Evolutionary conservation across 176 grass and related monocot genomes (phyloP).

Genomic region (Carex parvula): DNA sequence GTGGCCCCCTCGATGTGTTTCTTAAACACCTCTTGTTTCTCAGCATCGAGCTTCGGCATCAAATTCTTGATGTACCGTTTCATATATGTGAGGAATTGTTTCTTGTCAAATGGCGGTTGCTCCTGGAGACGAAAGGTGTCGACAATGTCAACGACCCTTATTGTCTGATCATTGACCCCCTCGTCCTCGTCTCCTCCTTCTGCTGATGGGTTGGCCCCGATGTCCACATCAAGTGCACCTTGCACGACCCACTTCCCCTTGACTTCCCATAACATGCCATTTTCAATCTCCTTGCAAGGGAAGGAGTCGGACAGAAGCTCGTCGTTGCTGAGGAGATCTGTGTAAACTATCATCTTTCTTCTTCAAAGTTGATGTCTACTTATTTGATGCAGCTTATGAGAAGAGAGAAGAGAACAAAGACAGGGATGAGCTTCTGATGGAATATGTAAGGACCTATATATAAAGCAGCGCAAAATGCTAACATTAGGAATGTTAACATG

Average conservation of each 20-base stretch:
- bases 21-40: conserved; percentile 32
- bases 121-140: conserved; percentile 41
- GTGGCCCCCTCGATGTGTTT: conserved; percentile 35
- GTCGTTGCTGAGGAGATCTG: neutral
- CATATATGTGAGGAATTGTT: conserved; percentile 36
- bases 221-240: conserved; percentile 36
- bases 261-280: conserved; percentile 27
- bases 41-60: conserved; percentile 31
- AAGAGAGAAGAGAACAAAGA: neutral
- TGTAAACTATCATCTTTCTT: conserved; percentile 15
- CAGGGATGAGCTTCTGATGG: neutral
- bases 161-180: conserved; percentile 22
- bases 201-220: conserved; percentile 38
- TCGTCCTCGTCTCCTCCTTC: conserved; percentile 32
- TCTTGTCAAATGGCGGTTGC: conserved; percentile 36
- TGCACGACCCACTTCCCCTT: conserved; percentile 36
- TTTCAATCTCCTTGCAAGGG: conserved; percentile 19
- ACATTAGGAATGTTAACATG: neutral
- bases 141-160: conserved; percentile 35
- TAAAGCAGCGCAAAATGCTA: neutral
- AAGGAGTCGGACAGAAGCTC: conserved; percentile 6
- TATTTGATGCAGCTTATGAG: neutral
- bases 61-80: conserved; percentile 39
- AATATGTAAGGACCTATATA: neutral
- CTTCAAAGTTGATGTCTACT: neutral